Base-by-base conservation (phyloP, 2,329 filamentous ascomycete species). In the Exserohilum rostratum region DNA sequence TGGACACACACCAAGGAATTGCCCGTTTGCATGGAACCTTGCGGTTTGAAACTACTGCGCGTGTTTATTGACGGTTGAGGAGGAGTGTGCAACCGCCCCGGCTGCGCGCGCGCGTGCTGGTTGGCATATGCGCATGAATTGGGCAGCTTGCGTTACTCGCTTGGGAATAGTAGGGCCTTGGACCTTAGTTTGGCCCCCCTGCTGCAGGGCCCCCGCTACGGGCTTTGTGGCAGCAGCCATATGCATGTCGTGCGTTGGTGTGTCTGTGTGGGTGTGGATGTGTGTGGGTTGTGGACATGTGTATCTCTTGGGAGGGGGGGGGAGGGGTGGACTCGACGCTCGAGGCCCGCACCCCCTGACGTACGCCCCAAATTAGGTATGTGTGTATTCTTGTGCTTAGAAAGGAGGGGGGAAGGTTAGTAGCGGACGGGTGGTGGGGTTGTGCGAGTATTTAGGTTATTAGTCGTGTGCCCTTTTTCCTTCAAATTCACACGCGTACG, bases 31-130 rank as follows among this genome's bases (percentile, higher is more conserved):
- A 53, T 53, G 50, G 50, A 42, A 38, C 25, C 50, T 33, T n/a
- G 45, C 38, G 37, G 50, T 49, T 49, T 53, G 50, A 43, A 50
- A 53, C 50, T 53, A 53, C 50, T 53, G 50, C 50, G 38, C 25
- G 20, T 53, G 45, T 53, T 53, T 53, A 53, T 53, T 53, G 50
- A 53, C 33, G 46, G 48, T 38, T 51, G 48, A 25, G 40, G 30
- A 31, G 48, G 17, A 33, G 35, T 38, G 22, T 25, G 22, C 7
- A 25, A 25, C 4, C 7, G 22, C 7, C 22, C 22, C 22, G 22
- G 7, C 22, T 25, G 4, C 7, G 22, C 22, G 22, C 22, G 22
- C 22, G 46, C 35, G 13, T 27, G 34, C 22, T 29, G 31, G 48
- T 10, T 43, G 25, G 7, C 39, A 22, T 17, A 20, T 11, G 25